Conservation (phyloP, 202 grass and related monocot species). For the Digitaria exilis region DNA sequence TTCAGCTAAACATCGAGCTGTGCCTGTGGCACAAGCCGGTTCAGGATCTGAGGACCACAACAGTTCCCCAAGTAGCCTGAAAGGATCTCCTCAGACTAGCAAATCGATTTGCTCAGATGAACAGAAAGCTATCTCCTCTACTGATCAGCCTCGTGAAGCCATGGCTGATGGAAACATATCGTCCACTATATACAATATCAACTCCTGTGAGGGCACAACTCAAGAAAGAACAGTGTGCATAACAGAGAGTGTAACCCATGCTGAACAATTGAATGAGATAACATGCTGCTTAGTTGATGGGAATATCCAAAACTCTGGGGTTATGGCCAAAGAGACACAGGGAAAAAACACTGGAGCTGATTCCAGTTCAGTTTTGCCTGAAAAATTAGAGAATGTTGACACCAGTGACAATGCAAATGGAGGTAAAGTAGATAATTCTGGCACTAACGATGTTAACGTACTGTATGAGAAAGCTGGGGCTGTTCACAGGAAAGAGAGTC, state of each 20-base stretch:
- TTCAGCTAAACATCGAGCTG: conserved; percentile 55
- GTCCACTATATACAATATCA: not conserved
- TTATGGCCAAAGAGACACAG: conserved; percentile 33
- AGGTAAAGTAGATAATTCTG: not conserved
- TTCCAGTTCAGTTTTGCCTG: not conserved
- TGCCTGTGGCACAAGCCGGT: not conserved
- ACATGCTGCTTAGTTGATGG: not conserved
- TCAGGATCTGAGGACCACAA: conserved; percentile 1
- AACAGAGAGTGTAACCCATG: not conserved
- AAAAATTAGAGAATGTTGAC: conserved; percentile 8
- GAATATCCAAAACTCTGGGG: conserved; percentile 1
- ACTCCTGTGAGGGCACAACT: not conserved
- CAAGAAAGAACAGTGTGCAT: not conserved
- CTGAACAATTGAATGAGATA: not conserved
- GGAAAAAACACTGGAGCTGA: not conserved
- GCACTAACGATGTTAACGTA: conserved; percentile 1
- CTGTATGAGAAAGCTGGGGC: conserved; percentile 35
- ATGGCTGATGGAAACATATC: conserved; percentile 4
- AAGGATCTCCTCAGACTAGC: conserved; percentile 29
- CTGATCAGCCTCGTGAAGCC: conserved; percentile 2
- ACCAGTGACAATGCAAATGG: not conserved
- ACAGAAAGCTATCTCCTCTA: conserved; percentile 6
- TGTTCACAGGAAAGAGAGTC: conserved; percentile 13
- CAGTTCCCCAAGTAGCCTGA: conserved; percentile 13
- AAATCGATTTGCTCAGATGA: conserved; percentile 36